A percentile compares a stretch with the other conserved stretches of the same genome.
Evolutionary conservation across 768 basidiomycete species (phyloP).

Genomic region (Gloeostereum incarnatum): DNA sequence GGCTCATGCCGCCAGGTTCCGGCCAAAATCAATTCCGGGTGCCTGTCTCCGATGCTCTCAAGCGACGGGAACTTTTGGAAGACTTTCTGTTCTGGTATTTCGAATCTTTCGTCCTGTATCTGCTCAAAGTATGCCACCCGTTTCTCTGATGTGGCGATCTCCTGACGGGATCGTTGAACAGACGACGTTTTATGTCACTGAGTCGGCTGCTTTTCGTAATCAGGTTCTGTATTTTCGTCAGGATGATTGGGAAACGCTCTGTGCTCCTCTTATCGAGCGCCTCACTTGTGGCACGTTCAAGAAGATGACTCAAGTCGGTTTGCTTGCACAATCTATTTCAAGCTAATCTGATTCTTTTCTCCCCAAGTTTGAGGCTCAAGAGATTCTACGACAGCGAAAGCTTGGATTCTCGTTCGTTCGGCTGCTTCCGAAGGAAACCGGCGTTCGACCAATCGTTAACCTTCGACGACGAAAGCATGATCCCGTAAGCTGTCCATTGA

Average conservation of each 20-base stretch:
- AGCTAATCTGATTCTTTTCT: not conserved
- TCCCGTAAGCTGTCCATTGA: constrained; percentile 18
- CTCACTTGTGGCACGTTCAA: constrained; percentile 64
- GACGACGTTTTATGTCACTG: constrained; percentile 93
- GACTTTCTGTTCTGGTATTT: constrained; percentile 96
- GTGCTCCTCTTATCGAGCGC: constrained; percentile 71
- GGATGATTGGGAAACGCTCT: constrained; percentile 86
- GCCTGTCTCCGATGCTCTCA: constrained; percentile 58
- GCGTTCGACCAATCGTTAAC: constrained; percentile 93
- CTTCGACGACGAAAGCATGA: constrained; percentile 48
- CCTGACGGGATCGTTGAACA: constrained; percentile 18
- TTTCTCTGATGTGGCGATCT: not conserved
- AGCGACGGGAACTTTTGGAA: constrained; percentile 72
- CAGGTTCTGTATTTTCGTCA: constrained; percentile 87
- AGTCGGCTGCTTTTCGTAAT: constrained; percentile 79
- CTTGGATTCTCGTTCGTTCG: constrained; percentile 84
- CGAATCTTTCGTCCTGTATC: constrained; percentile 70
- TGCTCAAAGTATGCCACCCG: constrained; percentile 55
- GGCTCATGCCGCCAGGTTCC: constrained; percentile 49
- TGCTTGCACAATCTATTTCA: not conserved
- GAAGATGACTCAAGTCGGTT: constrained; percentile 54
- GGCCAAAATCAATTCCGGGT: constrained; percentile 35
- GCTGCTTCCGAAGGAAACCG: constrained; percentile 88
- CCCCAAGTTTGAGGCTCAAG: constrained; percentile 48
- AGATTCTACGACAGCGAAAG: constrained; percentile 58